A percentile compares a stretch with the other conserved stretches of the same genome.
phyloP scores from a whole-genome alignment of 331 rosid species.

The Telfairia occidentalis region DNA sequence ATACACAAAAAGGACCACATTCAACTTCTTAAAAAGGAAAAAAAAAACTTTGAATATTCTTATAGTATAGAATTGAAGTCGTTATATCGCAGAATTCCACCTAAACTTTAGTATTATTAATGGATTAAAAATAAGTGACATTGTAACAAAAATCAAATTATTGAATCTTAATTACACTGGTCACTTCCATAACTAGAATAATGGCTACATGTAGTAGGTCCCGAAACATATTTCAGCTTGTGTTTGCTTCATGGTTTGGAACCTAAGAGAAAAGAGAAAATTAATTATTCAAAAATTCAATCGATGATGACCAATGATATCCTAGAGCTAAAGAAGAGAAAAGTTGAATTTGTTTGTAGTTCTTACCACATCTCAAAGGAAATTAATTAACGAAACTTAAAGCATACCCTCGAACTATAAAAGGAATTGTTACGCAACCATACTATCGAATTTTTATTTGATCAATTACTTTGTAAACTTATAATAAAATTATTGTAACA shows the following conservation, averaged over 20 bases:
- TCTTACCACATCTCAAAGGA: not conserved
- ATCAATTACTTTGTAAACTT: too few species aligned
- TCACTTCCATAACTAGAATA: not conserved
- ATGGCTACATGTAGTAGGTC: not conserved
- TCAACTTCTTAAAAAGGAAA: not conserved
- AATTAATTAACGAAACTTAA: not conserved
- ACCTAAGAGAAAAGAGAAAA: too few species aligned
- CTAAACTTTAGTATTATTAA: not conserved
- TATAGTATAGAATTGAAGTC: not conserved
- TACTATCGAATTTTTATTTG: too few species aligned
- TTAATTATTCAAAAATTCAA: too few species aligned
- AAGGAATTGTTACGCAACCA: too few species aligned
- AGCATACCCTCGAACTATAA: too few species aligned
- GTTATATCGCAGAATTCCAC: not conserved
- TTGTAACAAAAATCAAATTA: not conserved
- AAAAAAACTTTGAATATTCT: not conserved
- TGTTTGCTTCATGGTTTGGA: not conserved
- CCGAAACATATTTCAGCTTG: not conserved
- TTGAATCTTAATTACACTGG: not conserved
- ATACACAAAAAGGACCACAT: not conserved
- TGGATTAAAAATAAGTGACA: not conserved
- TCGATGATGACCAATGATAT: too few species aligned
- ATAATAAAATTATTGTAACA: too few species aligned
- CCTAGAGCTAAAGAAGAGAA: too few species aligned
- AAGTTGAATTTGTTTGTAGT: too few species aligned